A percentile compares a stretch with the other conserved stretches of the same genome.
Conservation (phyloP, 192 early-diverging fungal species). For the Backusella macrospora region DNA sequence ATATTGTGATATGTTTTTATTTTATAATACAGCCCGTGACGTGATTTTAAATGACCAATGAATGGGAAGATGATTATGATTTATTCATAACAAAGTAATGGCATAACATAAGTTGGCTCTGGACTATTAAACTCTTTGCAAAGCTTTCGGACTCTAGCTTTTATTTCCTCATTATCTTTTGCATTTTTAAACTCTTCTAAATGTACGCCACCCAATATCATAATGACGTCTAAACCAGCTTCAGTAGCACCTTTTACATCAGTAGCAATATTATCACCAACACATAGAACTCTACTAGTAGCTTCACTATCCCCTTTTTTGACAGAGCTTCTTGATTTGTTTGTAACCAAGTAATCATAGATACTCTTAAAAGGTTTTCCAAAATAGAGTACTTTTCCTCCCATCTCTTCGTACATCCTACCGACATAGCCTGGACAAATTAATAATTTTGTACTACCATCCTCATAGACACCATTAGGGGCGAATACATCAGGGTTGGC, state of each 20-base stretch:
- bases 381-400: conserved; percentile 38
- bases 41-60: conserved; percentile 1
- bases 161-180: conserved; percentile 13
- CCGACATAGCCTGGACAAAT: conserved; percentile 34
- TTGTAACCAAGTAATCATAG: conserved; percentile 26
- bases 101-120: conserved; percentile 34
- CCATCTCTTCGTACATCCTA: conserved; percentile 31
- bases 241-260: conserved; percentile 34
- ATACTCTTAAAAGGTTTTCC: conserved; percentile 39
- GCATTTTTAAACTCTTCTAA: conserved; percentile 17
- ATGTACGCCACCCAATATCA: conserved; percentile 37
- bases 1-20: neutral
- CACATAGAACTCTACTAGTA: conserved; percentile 18
- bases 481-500: conserved; percentile 40
- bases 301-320: neutral
- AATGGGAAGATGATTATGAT: neutral
- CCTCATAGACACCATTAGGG: conserved; percentile 30
- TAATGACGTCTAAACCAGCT: conserved; percentile 29
- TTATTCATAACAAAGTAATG: conserved; percentile 18
- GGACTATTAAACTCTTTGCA: conserved; percentile 21
- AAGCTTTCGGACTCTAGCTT: conserved; percentile 1
- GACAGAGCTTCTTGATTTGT: conserved; percentile 4
- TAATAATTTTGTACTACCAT: conserved; percentile 19
- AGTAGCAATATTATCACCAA: conserved; percentile 36
- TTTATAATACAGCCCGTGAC: conserved; percentile 7